Evolutionary conservation across 108 stramenopile genomes (phyloP), one percentile per base, ranked within the genome.

Genomic region (Cyclostephanos tholiformis): DNA sequence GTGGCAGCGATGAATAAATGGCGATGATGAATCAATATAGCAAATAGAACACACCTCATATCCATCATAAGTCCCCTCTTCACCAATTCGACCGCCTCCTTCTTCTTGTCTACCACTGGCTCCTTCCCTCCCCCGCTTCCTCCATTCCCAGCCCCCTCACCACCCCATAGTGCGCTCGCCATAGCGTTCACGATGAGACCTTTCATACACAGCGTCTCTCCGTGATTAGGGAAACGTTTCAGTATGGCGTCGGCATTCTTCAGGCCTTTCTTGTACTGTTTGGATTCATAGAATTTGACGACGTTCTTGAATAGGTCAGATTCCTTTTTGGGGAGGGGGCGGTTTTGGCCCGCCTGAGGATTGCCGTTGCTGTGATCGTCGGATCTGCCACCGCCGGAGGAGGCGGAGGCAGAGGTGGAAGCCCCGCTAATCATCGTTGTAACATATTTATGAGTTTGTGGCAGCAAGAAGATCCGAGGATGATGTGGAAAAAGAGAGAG

Each of bases 211-310:
- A 97, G 82, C 9, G 98, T 98, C 74, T 98, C 99, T 19, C 99
- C 99, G 79, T 98, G 97, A 63, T 96, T 91, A 8, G 98, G 98
- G 75, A 86, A 96, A 63, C 96, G 97, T 69, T 97, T 96, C 51
- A 99, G 82, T 58, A 98, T 96, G 10, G 86, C 67, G 70, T 98
- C 95, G 14, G 94, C 87, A 46, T 91, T 85, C 73, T 98, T 98
- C 29, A 98, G 68, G 0, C 94, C 97, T 80, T 98, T 98, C 77
- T 99, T 99, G 93, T 99, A 98, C 63, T 97, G 95, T 80, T 99
- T 99, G 32, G 60, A 77, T 86, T 99, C 99, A 67, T 98, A 97
- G 63, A 95, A 90, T 67, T 91, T 97, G 52, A 97, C 85, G 32
- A 98, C 88, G 63, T 84, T 84, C 59, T 89, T 92, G 89, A 99